Conservation (phyloP, 345 rosid genomes). For the Excoecaria agallocha region DNA sequence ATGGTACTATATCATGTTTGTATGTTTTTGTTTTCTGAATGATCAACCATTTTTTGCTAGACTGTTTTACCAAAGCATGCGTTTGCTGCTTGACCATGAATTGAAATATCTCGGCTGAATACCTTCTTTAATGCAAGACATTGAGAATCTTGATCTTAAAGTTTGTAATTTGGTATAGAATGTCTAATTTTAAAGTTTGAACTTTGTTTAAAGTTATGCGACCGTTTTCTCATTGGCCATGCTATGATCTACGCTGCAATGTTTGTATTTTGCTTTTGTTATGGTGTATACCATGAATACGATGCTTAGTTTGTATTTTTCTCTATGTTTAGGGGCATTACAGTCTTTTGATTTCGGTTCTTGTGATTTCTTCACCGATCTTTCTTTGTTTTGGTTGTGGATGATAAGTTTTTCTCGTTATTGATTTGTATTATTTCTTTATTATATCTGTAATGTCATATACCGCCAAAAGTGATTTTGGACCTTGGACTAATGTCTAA, state of each 20-base stretch:
- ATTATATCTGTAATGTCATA: too few species aligned
- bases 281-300: not conserved
- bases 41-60: slow-evolving; percentile 1
- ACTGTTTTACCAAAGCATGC: not conserved
- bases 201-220: not conserved
- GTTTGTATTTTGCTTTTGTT: not conserved
- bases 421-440: not conserved
- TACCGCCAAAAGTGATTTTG: not conserved
- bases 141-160: not conserved
- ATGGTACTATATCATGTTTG: slow-evolving; percentile 43
- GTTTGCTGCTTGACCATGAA: not conserved
- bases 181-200: not conserved
- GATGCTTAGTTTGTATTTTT: not conserved
- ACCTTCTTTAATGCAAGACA: not conserved
- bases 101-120: not conserved
- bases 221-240: not conserved
- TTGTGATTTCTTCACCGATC: not conserved
- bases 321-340: not conserved
- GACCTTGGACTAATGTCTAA: slow-evolving; percentile 4
- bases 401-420: not conserved
- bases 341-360: too few species aligned
- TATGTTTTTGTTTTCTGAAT: slow-evolving; percentile 28
- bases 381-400: not conserved
- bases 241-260: not conserved
- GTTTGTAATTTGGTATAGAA: not conserved